These are phyloP conservation scores for Buddleja alternifolia DNA, from an alignment of 257 asterid genomes.

Conservation along the genomic window DNA sequence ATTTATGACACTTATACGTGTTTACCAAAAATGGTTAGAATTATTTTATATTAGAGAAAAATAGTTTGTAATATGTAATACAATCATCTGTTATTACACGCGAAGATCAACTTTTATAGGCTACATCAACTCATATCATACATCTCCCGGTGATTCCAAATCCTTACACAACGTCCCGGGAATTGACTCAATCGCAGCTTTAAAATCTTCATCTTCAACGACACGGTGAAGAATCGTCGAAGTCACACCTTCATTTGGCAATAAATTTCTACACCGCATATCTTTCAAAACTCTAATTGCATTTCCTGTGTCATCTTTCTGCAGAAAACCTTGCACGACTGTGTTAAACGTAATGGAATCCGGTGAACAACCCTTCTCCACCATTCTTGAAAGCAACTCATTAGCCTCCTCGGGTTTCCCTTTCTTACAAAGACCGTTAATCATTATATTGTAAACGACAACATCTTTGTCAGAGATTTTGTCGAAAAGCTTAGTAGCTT, in stretches of 20 bases:
- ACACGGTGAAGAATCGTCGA: not conserved
- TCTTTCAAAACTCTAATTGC: conserved; percentile 14
- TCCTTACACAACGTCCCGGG: not conserved
- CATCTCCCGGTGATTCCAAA: not conserved
- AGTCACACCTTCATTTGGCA: not conserved
- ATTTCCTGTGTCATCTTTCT: not conserved
- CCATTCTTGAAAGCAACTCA: not conserved
- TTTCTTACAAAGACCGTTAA: conserved; percentile 8
- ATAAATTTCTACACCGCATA: not conserved
- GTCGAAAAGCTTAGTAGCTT: not conserved
- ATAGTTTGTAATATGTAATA: too few relatives aligned
- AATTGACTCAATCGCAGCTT: not conserved
- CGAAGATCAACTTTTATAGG: not conserved
- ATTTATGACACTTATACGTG: too few relatives aligned
- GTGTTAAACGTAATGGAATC: conserved; percentile 11
- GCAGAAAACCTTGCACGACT: not conserved
- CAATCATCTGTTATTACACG: too few relatives aligned
- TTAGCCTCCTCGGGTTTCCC: not conserved
- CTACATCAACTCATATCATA: not conserved
- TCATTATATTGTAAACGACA: conserved; percentile 8
- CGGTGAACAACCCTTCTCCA: not conserved
- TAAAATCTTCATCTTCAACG: not conserved
- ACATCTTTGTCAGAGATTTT: not conserved
- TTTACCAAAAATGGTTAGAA: too few relatives aligned
- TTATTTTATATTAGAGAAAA: too few relatives aligned